phyloP scores from a whole-genome alignment of 768 basidiomycete species.

The Rhodotorula toruloides region DNA sequence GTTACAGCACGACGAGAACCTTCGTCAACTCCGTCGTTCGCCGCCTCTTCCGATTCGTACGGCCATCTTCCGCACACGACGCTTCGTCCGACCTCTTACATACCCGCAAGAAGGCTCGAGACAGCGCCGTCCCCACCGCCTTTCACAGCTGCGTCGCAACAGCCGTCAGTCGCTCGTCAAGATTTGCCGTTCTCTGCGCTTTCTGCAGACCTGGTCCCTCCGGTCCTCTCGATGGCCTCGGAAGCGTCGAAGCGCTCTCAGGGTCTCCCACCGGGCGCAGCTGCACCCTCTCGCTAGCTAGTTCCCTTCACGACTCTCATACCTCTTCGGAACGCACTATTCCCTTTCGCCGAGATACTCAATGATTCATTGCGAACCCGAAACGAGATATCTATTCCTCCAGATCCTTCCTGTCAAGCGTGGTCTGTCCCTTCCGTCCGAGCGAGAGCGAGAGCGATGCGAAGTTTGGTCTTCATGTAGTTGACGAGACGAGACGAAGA shows the following conservation, averaged over 20 bases:
- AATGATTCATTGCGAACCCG: no score
- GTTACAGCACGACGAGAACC: background rate
- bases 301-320: background rate
- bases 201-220: background rate
- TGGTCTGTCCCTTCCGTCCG: no score
- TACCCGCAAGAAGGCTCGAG: background rate
- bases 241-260: slow-evolving; percentile 1
- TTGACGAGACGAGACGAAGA: slow-evolving; percentile 10
- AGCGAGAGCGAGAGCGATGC: slow-evolving; percentile 3
- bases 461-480: slow-evolving; percentile 8
- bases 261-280: slow-evolving; percentile 11
- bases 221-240: background rate
- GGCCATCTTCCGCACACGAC: background rate
- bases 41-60: slow-evolving; percentile 7
- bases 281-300: background rate
- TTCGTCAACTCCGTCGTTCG: background rate
- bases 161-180: background rate
- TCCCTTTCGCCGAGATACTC: no score
- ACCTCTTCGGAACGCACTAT: background rate
- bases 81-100: slow-evolving; percentile 12
- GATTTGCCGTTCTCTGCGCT: background rate
- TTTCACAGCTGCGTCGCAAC: background rate
- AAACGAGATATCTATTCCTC: no score
- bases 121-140: slow-evolving; percentile 4
- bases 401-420: background rate